Conservation (phyloP, 352 stramenopile genomes). For the Plasmopara halstedii region DNA sequence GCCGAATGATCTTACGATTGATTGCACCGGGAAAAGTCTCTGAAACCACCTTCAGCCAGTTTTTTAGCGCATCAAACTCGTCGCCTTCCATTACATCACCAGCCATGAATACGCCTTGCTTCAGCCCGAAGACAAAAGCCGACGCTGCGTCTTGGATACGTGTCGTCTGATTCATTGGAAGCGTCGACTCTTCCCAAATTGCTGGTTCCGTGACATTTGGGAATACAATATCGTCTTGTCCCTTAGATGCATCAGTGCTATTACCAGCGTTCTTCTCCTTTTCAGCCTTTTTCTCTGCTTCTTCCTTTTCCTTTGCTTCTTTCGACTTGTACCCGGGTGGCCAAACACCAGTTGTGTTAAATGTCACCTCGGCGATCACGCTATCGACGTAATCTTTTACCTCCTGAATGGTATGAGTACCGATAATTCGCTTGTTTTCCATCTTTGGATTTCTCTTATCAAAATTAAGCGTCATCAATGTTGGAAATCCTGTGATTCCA, state of each 20-base stretch:
- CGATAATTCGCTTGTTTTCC: slow-evolving; percentile 71
- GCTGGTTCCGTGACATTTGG: slow-evolving; percentile 11
- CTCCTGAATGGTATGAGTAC: slow-evolving; percentile 71
- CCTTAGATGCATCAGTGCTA: slow-evolving; percentile 8
- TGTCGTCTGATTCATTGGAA: slow-evolving; percentile 67
- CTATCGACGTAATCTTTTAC: slow-evolving; percentile 66
- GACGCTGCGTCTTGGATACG: slow-evolving; percentile 68
- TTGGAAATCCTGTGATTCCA: slow-evolving; percentile 75
- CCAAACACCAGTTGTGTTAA: slow-evolving; percentile 64
- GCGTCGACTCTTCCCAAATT: slow-evolving; percentile 75
- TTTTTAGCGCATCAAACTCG: slow-evolving; percentile 69
- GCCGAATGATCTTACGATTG: slow-evolving; percentile 58
- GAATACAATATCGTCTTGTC: slow-evolving; percentile 6
- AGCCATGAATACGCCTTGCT: slow-evolving; percentile 69
- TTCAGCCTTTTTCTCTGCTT: slow-evolving; percentile 7
- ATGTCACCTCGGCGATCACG: slow-evolving; percentile 45
- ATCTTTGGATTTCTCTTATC: slow-evolving; percentile 51
- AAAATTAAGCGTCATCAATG: slow-evolving; percentile 73
- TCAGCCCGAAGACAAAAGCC: slow-evolving; percentile 74
- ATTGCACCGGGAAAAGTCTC: slow-evolving; percentile 65
- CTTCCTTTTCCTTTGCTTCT: slow-evolving; percentile 6
- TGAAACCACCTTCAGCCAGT: slow-evolving; percentile 66
- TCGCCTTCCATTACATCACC: slow-evolving; percentile 67
- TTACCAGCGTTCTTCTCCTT: slow-evolving; percentile 3
- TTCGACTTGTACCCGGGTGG: slow-evolving; percentile 28